Evolutionary conservation across 352 stramenopile species (phyloP).

Genomic region (Pythium aquatile): DNA sequence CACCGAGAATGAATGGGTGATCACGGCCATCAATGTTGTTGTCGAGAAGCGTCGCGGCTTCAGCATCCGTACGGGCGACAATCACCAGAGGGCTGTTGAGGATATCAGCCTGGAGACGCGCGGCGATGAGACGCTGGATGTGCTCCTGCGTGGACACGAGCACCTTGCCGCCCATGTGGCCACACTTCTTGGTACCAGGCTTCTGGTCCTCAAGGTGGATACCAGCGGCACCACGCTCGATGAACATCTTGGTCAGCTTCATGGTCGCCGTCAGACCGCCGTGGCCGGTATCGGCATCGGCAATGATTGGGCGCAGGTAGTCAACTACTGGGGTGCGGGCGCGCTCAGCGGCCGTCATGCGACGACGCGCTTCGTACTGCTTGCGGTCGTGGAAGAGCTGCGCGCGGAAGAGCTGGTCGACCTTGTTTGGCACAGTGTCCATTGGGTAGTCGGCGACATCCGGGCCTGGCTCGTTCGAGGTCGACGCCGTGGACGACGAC

Average conservation of each 20-base stretch:
- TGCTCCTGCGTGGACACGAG: conserved; percentile 97
- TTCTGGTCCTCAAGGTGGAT: conserved; percentile 99
- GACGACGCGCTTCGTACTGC: conserved; percentile 92
- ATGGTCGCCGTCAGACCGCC: conserved; percentile 96
- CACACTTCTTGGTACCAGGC: conserved; percentile 99
- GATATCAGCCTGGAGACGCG: conserved; percentile 95
- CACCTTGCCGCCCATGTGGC: conserved; percentile 98
- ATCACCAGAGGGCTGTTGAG: conserved; percentile 94
- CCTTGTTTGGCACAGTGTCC: conserved; percentile 98
- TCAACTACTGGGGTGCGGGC: conserved; percentile 87
- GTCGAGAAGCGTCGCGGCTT: conserved; percentile 96
- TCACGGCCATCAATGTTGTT: conserved; percentile 97
- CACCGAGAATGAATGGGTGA: conserved; percentile 97
- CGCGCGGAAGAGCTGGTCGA: conserved; percentile 97
- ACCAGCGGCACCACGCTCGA: conserved; percentile 95
- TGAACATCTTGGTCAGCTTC: conserved; percentile 99
- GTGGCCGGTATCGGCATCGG: conserved; percentile 97
- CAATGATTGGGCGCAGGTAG: conserved; percentile 96
- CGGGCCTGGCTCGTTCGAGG: conserved; percentile 94
- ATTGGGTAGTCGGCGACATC: conserved; percentile 99
- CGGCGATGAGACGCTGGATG: conserved; percentile 95
- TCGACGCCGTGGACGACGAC: conserved; percentile 92
- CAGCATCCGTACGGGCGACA: conserved; percentile 96
- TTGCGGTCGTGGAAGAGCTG: conserved; percentile 97
- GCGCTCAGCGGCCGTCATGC: conserved; percentile 77